phyloP scores from a whole-genome alignment of 148 eudicot species.

The Rheum nobile region DNA sequence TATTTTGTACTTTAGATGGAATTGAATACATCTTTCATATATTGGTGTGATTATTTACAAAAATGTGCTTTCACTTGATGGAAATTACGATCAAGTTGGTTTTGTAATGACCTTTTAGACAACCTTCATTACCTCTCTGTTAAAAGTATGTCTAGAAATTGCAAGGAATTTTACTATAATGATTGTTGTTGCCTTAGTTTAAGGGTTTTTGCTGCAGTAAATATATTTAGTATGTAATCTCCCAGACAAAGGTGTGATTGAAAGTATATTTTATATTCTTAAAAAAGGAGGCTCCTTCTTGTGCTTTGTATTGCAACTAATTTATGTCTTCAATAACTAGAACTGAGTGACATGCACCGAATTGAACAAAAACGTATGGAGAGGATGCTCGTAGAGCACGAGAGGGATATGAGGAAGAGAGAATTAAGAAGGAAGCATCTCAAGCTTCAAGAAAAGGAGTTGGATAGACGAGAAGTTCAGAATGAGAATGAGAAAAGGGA shows the following conservation, averaged over 20 bases:
- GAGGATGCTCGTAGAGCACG: slow-evolving; percentile 29
- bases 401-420: slow-evolving; percentile 23
- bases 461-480: slow-evolving; percentile 32
- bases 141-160: not conserved
- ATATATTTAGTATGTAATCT: not conserved
- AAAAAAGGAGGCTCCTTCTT: not conserved
- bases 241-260: not conserved
- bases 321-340: slow-evolving; percentile 17
- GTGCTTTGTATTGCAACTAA: not conserved
- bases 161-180: not conserved
- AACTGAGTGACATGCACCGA: slow-evolving; percentile 31
- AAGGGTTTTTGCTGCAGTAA: not conserved
- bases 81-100: not conserved
- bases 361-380: slow-evolving; percentile 22
- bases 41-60: not conserved
- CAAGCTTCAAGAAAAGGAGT: slow-evolving; percentile 24
- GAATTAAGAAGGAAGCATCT: slow-evolving; percentile 28
- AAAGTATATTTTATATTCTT: not conserved
- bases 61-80: not conserved
- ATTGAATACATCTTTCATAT: not conserved
- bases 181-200: not conserved
- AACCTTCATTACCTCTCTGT: not conserved
- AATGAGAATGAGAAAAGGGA: slow-evolving; percentile 40
- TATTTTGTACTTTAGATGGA: no score
- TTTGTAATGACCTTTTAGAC: not conserved